phyloP scores from a whole-genome alignment of 495 filamentous ascomycete species.

The Xylaria longipes region DNA sequence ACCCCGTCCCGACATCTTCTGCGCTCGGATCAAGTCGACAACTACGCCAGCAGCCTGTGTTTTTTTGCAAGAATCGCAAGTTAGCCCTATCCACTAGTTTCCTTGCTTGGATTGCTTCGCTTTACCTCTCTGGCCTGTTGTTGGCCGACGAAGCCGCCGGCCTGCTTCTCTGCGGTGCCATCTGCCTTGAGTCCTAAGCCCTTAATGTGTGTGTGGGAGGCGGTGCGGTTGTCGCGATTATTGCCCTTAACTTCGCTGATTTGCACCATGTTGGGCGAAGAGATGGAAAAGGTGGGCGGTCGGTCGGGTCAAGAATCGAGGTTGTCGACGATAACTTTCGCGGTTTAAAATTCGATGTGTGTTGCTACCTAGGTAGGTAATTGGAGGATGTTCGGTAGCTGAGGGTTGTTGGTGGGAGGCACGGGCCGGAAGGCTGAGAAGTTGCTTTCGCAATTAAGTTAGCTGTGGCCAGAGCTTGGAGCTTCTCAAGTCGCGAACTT shows the following conservation, averaged over 20 bases:
- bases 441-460: background rate
- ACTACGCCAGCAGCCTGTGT: constrained; percentile 84
- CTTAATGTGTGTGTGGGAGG: constrained; percentile 96
- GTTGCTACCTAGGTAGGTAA: no score
- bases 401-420: background rate
- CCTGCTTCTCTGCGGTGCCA: constrained; percentile 78
- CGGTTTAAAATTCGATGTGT: constrained; percentile 10
- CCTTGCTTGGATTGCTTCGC: background rate
- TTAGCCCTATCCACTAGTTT: constrained; percentile 23
- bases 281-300: constrained; percentile 16
- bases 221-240: constrained; percentile 92
- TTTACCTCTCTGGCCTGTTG: constrained; percentile 81
- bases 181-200: constrained; percentile 83
- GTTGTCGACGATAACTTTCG: constrained; percentile 2
- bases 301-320: constrained; percentile 19
- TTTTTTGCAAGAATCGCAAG: constrained; percentile 12
- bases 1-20: constrained; percentile 96
- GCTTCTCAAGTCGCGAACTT: constrained; percentile 41
- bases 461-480: constrained; percentile 29
- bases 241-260: constrained; percentile 97
- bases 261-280: constrained; percentile 72
- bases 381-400: background rate
- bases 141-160: constrained; percentile 89
- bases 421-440: constrained; percentile 17
- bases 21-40: constrained; percentile 89